Evolutionary conservation across 371 early-diverging fungal genomes (phyloP).

Genomic region (Batrachochytrium dendrobatidis): DNA sequence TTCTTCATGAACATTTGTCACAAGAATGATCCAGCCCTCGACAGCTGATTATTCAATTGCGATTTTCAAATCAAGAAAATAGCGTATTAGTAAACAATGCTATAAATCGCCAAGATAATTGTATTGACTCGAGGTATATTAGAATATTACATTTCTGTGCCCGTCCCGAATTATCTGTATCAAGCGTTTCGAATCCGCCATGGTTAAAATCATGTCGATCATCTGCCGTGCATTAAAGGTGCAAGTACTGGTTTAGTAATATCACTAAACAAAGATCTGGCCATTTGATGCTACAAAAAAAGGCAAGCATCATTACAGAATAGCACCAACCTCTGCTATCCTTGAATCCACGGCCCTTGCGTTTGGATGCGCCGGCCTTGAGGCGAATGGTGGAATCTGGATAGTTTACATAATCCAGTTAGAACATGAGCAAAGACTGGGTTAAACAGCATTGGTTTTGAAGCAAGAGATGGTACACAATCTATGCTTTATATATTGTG

Average conservation of each 20-base stretch:
- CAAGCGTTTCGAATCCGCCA: constrained; percentile 30
- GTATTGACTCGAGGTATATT: background rate
- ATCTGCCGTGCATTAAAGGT: too few relatives aligned
- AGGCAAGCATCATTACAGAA: background rate
- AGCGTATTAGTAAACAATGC: background rate
- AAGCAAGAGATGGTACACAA: background rate
- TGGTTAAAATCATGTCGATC: constrained; percentile 15
- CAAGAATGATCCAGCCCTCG: constrained; percentile 92
- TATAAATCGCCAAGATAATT: background rate
- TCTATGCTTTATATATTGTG: background rate
- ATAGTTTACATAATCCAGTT: too few relatives aligned
- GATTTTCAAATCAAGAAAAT: background rate
- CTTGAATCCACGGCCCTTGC: constrained; percentile 41
- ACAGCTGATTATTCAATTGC: constrained; percentile 45
- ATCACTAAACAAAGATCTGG: background rate
- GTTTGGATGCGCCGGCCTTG: constrained; percentile 27
- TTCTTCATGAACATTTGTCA: constrained; percentile 89
- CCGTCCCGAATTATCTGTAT: constrained; percentile 21
- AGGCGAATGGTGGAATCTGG: constrained; percentile 19
- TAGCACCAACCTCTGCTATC: background rate
- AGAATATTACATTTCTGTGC: constrained; percentile 25
- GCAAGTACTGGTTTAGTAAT: too few relatives aligned
- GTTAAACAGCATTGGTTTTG: constrained; percentile 1
- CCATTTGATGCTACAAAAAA: background rate
- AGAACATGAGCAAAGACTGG: too few relatives aligned